A percentile compares a stretch with the other conserved stretches of the same genome.
Conservation (phyloP, 2,329 filamentous ascomycete genomes). For the Rachicladosporium sp. region DNA sequence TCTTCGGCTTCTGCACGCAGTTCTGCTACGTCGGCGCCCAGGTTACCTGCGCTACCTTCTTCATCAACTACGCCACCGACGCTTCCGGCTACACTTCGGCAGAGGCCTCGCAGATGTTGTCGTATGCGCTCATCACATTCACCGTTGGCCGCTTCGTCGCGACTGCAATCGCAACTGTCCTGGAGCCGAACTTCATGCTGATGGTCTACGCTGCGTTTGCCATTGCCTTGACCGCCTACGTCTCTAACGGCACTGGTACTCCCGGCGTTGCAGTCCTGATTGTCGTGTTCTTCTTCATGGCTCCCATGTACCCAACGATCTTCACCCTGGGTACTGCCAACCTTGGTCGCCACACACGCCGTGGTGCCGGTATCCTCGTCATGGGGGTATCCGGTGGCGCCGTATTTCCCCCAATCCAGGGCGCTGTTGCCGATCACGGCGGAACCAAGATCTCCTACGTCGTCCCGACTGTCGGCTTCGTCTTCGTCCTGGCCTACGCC, state of each 20-base stretch:
- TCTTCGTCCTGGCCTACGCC: constrained; percentile 27
- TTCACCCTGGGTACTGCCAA: constrained; percentile 30
- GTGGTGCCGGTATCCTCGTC: constrained; percentile 30
- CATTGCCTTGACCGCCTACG: constrained; percentile 24
- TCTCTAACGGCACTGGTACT: constrained; percentile 20
- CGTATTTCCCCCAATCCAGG: constrained; percentile 27
- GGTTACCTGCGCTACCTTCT: constrained; percentile 25
- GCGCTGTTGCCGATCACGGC: constrained; percentile 28
- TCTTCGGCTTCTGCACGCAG: constrained; percentile 25
- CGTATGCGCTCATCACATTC: constrained; percentile 28
- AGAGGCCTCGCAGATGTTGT: constrained; percentile 25
- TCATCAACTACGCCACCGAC: constrained; percentile 30
- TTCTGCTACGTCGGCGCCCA: constrained; percentile 29
- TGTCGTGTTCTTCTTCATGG: constrained; percentile 26
- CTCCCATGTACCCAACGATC: constrained; percentile 27
- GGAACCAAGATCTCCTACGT: constrained; percentile 32
- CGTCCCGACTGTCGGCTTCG: constrained; percentile 33
- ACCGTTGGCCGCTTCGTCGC: constrained; percentile 29
- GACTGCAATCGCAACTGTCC: constrained; percentile 22
- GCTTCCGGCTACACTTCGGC: constrained; percentile 18
- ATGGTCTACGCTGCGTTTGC: constrained; percentile 21
- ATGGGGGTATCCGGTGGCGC: constrained; percentile 26
- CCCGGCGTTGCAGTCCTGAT: constrained; percentile 24
- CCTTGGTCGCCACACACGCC: constrained; percentile 27
- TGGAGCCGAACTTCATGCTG: constrained; percentile 27